These are phyloP conservation scores for Myxozyma lipomycoides DNA, from an alignment of 805 yeast genomes.

Conservation along the genomic window DNA sequence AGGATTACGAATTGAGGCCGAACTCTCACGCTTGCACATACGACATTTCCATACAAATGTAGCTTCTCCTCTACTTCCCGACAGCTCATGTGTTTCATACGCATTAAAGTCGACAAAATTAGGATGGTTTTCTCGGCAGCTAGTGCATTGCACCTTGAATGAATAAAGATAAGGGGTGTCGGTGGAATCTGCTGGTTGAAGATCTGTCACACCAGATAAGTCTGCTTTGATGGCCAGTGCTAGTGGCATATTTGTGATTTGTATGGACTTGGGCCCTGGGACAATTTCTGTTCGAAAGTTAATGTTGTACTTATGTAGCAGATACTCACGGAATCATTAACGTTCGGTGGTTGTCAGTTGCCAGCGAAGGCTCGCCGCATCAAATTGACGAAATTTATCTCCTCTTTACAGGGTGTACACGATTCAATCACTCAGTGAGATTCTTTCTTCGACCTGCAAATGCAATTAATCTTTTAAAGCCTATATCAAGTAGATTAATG, in stretches of 20 bases:
- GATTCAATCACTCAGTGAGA: too few species aligned
- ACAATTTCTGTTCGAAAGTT: too few species aligned
- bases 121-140: conserved; percentile 73
- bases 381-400: too few species aligned
- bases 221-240: conserved; percentile 40
- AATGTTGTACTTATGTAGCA: background rate
- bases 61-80: conserved; percentile 77
- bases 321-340: too few species aligned
- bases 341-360: too few species aligned
- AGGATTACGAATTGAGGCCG: conserved; percentile 32
- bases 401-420: too few species aligned
- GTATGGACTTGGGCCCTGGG: too few species aligned
- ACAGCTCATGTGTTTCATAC: conserved; percentile 38
- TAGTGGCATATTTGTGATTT: conserved; percentile 26
- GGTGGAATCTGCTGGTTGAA: conserved; percentile 58
- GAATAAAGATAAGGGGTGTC: conserved; percentile 67
- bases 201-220: conserved; percentile 51
- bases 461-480: too few species aligned
- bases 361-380: too few species aligned
- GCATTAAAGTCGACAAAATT: conserved; percentile 39
- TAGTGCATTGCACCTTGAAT: conserved; percentile 59
- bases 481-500: too few species aligned
- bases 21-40: conserved; percentile 47
- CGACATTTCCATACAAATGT: conserved; percentile 75
- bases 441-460: too few species aligned